Conservation (phyloP, 2,329 filamentous ascomycete species). For the Fusarium coicis region DNA sequence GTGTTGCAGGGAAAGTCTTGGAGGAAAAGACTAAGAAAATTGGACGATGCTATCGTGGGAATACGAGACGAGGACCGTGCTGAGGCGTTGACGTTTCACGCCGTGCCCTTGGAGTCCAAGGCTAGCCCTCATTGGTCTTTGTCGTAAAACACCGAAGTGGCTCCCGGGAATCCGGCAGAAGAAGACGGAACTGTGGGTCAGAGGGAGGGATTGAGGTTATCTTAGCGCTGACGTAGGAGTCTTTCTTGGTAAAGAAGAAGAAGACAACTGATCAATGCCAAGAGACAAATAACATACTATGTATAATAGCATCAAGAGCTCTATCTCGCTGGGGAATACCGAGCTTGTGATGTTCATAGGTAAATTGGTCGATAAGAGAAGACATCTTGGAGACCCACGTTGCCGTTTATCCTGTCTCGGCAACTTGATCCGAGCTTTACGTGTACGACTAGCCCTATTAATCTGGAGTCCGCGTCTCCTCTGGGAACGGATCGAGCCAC, state of each 20-base stretch:
- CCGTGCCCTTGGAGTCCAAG: not conserved
- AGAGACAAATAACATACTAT: too few species aligned
- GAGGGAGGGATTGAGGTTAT: not conserved
- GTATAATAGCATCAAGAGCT: too few species aligned
- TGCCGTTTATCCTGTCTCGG: not conserved
- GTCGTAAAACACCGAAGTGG: not conserved
- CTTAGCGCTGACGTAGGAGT: not conserved
- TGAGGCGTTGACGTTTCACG: not conserved
- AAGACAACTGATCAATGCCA: too few species aligned
- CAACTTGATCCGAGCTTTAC: not conserved
- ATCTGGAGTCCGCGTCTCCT: not conserved
- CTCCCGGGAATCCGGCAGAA: not conserved
- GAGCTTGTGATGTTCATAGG: accelerated
- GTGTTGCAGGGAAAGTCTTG: accelerated
- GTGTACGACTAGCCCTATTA: not conserved
- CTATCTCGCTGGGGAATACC: too few species aligned
- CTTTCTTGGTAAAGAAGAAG: accelerated
- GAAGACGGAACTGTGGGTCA: not conserved
- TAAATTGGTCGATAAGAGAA: not conserved
- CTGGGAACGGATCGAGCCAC: not conserved
- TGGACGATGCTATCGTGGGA: not conserved
- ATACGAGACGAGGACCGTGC: not conserved
- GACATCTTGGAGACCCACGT: not conserved
- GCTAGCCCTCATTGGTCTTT: not conserved
- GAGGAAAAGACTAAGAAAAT: not conserved